Evolutionary conservation across 306 rosid genomes (phyloP), one percentile per base, ranked within the genome.

Genomic region (Ammopiptanthus mongolicus): DNA sequence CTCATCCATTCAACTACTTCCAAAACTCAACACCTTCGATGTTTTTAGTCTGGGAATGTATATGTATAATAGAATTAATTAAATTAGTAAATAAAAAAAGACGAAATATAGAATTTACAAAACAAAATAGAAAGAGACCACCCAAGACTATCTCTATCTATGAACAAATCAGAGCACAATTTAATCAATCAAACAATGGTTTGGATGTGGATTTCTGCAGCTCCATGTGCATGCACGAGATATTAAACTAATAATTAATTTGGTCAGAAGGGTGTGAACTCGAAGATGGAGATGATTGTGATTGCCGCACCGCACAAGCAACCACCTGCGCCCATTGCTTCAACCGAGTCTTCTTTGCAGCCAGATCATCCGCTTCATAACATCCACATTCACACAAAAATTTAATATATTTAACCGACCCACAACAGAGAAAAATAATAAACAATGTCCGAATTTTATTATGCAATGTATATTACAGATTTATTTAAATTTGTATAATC

Each of bases 291-390:
- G 86, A 67, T 12, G 87, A 84, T 69, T 89, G 80, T 9, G 87
- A 84, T 69, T 89, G 80, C 42, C 86, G 79, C 69, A 81, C 86
- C 46, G 83, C 64, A 80, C 90, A 92, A 23, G 88, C 96, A 12
- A 90, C 98, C 64, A 88, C 82, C 47, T 83, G 89, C 5, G 96
- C 94, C 98, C 98, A 92, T 72, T 85, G 94, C 63, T 77, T 81
- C 84, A 93, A 74, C 48, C 91, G 87, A 78, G 72, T 84, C 90
- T 93, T 93, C 88, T 88, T 88, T 65, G 48, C 69, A 55, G 82
- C 69, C 64, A 76, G 59, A 78, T 90, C 86, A 25, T 84, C 92
- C 12, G 74, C 90, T 87, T 37, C 73, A 76, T 18, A 63, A 64
- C 36, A 31, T 51, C 12, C 7, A 66, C 8, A 21, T 65, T 37